Conservation (phyloP, 208 protist species). For the Endotrypanum monterogeii region DNA sequence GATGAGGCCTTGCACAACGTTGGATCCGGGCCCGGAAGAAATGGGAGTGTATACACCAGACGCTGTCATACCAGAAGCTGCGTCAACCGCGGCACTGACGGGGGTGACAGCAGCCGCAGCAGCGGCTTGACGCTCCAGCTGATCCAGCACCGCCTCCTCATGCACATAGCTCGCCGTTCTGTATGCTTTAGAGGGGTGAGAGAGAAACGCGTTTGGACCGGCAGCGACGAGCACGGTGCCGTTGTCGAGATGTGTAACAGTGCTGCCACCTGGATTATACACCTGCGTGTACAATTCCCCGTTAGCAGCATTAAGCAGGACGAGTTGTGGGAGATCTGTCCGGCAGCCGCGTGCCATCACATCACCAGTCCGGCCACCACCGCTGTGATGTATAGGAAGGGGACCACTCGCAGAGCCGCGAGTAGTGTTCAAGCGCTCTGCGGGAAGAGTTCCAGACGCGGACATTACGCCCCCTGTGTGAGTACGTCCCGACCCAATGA, state of each 20-base stretch:
- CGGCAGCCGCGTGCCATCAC: conserved; percentile 33
- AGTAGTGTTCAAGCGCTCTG: not conserved
- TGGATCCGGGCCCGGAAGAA: not conserved
- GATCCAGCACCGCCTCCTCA: conserved; percentile 14
- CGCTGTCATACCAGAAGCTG: not conserved
- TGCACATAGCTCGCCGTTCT: conserved; percentile 6
- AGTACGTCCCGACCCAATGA: not conserved
- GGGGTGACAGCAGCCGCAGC: not conserved
- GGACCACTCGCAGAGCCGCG: not conserved
- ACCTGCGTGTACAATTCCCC: conserved; percentile 74
- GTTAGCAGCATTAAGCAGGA: conserved; percentile 56
- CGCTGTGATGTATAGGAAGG: not conserved
- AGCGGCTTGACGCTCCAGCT: conserved; percentile 17
- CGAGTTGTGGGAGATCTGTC: conserved; percentile 44
- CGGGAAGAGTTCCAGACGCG: not conserved
- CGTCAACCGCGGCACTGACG: not conserved
- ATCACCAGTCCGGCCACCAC: not conserved
- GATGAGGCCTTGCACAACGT: not conserved
- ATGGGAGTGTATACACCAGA: not conserved
- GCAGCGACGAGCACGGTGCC: conserved; percentile 35
- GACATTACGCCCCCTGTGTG: not conserved
- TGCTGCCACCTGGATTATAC: conserved; percentile 43
- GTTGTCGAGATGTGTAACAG: conserved; percentile 35
- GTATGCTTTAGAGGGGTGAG: conserved; percentile 6
- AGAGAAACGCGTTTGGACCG: conserved; percentile 61